Percentiles rank a stretch among this genome's conserved stretches.
These are phyloP conservation scores for Paxillus ammoniavirescens DNA, from an alignment of 768 basidiomycete species.

Conservation along the genomic window DNA sequence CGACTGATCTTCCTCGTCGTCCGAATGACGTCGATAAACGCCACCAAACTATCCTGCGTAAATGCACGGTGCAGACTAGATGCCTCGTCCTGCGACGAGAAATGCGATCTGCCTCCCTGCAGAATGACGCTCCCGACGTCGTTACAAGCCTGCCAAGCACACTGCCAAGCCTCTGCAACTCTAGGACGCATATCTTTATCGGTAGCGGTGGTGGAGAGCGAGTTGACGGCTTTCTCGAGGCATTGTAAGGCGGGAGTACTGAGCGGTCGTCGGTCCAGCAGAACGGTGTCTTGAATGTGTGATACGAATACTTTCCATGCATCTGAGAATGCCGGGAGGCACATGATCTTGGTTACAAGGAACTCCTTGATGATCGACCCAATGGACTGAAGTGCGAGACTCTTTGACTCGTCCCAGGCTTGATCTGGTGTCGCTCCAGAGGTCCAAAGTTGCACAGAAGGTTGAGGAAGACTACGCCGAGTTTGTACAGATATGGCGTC, in stretches of 20 bases:
- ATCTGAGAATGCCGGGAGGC: conserved; percentile 62
- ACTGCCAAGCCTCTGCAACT: conserved; percentile 51
- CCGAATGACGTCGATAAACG: conserved; percentile 71
- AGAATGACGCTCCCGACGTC: conserved; percentile 58
- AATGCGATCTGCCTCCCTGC: conserved; percentile 18
- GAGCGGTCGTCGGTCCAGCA: conserved; percentile 63
- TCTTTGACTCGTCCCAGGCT: conserved; percentile 87
- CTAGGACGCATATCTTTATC: conserved; percentile 32
- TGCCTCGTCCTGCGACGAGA: conserved; percentile 13
- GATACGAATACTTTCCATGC: conserved; percentile 76
- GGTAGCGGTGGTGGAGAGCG: conserved; percentile 41
- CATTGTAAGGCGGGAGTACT: conserved; percentile 85
- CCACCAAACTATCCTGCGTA: conserved; percentile 79
- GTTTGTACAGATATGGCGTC: conserved; percentile 64
- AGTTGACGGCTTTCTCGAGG: conserved; percentile 74
- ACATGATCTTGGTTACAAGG: conserved; percentile 68
- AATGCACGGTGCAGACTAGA: conserved; percentile 11
- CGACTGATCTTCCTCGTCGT: conserved; percentile 53
- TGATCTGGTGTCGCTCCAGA: conserved; percentile 30
- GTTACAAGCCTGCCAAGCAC: conserved; percentile 70
- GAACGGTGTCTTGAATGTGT: conserved; percentile 68
- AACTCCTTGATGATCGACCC: conserved; percentile 85
- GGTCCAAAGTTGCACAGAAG: conserved; percentile 6
- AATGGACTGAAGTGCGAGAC: conserved; percentile 79
- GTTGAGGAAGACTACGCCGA: conserved; percentile 32